Percentiles rank a stretch among this genome's conserved stretches.
Evolutionary conservation across 495 filamentous ascomycete genomes (phyloP).

Genomic region (Penicillium herquei): DNA sequence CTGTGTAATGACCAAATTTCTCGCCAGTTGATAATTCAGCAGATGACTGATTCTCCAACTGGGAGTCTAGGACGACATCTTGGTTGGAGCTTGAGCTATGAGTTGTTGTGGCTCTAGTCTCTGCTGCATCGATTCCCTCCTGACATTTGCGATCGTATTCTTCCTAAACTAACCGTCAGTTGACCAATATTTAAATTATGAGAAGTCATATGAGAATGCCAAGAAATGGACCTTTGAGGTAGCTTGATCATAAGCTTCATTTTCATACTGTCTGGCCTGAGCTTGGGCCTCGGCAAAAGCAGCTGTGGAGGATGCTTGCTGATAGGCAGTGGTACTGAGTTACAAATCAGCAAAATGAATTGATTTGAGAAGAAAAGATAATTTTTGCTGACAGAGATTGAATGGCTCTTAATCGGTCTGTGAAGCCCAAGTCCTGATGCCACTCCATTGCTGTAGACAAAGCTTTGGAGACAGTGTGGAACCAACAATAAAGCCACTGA

Average conservation of each 20-base stretch:
- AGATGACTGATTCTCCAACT: not conserved
- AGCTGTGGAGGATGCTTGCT: constrained; percentile 33
- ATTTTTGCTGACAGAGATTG: constrained; percentile 40
- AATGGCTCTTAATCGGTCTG: constrained; percentile 49
- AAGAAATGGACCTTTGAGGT: constrained; percentile 30
- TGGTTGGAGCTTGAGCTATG: constrained; percentile 16
- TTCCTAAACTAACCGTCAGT: constrained; percentile 30
- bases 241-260: constrained; percentile 39
- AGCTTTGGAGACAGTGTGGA: not conserved
- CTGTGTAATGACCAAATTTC: constrained; percentile 66
- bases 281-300: constrained; percentile 43
- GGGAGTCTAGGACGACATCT: constrained; percentile 10
- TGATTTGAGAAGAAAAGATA: not conserved
- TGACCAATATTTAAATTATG: not conserved
- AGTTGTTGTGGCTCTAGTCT: constrained; percentile 20
- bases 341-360: constrained; percentile 12
- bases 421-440: constrained; percentile 46
- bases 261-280: constrained; percentile 39
- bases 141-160: constrained; percentile 48
- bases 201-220: not conserved
- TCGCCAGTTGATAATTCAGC: constrained; percentile 27
- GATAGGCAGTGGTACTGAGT: constrained; percentile 46
- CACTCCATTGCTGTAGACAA: constrained; percentile 33
- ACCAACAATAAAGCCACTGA: not conserved
- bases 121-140: constrained; percentile 38